phyloP scores from a whole-genome alignment of 2,329 filamentous ascomycete species.

The Xylariaceae sp. region DNA sequence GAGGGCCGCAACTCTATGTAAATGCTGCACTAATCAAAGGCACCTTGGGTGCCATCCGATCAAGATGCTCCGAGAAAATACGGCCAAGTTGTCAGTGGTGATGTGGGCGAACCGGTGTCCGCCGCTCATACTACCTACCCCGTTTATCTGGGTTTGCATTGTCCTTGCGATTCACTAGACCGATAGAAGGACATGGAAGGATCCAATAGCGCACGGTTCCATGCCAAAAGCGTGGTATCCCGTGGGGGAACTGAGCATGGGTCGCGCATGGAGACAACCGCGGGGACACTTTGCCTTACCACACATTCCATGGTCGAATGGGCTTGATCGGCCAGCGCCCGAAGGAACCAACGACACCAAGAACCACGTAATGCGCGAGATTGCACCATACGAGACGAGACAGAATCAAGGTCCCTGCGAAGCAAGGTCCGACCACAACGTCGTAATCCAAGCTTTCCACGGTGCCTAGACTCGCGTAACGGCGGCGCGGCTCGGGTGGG shows the following conservation, averaged over 20 bases:
- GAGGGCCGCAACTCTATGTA: conserved; percentile 11
- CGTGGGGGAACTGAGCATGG: background rate
- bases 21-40: conserved; percentile 1
- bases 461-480: conserved; percentile 11
- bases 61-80: conserved; percentile 5
- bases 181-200: background rate
- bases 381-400: background rate
- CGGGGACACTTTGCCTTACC: background rate
- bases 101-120: background rate
- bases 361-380: background rate
- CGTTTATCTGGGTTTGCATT: background rate
- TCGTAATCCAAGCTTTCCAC: conserved; percentile 4
- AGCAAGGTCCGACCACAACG: conserved; percentile 7
- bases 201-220: background rate
- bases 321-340: conserved; percentile 1
- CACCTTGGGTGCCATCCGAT: background rate
- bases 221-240: background rate
- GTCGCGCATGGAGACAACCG: background rate
- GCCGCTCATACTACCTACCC: background rate
- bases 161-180: background rate
- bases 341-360: background rate
- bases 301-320: background rate
- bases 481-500: conserved; percentile 7
- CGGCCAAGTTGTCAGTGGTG: background rate
- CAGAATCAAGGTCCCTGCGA: conserved; percentile 2